Evolutionary conservation across 2,329 filamentous ascomycete genomes (phyloP), one percentile per base, ranked within the genome.

Genomic region (Coleophoma crateriformis): DNA sequence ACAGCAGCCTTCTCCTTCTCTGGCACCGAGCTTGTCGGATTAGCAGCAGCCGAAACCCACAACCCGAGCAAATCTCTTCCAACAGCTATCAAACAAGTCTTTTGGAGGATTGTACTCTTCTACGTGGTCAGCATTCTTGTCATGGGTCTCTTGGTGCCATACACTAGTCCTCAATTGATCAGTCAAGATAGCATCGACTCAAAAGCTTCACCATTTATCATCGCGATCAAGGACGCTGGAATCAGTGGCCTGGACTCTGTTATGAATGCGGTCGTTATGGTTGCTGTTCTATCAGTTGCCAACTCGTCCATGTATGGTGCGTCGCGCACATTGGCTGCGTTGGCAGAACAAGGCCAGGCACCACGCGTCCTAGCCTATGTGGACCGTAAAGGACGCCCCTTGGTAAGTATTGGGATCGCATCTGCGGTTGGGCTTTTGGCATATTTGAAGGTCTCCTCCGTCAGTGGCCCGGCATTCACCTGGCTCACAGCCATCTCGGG

Each of bases 301-400:
- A 96, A 96, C 70, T 92, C 89, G 14, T 86, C 90, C 57, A 87
- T 96, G 55, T 97, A 95, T 61, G 92, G 90, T 41, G 90, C 89
- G 33, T 94, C 89, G 1, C 85, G 92, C 57, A 96, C 91, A 2
- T 81, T 97, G 8, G 88, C 90, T 33, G 91, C 91, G 2, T 79
- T 96, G 1, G 91, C 90, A 34, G 90, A 96, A 65, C 90, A 95
- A 68, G 80, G 84, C 50, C 90, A 95, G 66, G 90, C 89, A 0
- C 90, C 91, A 6, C 76, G 73, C 52, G 74, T 90, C 57, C 75
- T 96, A 32, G 83, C 82, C 52, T 96, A 92, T 68, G 84, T 92
- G 59, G 92, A 92, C 71, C 84, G 85, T 45, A 81, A 85, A 57
- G 91, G 91, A 27, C 85, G 91, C 4, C 91, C 87, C 4, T 76